These are phyloP conservation scores for Jaltomata sinuosa DNA, from an alignment of 257 asterid species.

Conservation along the genomic window DNA sequence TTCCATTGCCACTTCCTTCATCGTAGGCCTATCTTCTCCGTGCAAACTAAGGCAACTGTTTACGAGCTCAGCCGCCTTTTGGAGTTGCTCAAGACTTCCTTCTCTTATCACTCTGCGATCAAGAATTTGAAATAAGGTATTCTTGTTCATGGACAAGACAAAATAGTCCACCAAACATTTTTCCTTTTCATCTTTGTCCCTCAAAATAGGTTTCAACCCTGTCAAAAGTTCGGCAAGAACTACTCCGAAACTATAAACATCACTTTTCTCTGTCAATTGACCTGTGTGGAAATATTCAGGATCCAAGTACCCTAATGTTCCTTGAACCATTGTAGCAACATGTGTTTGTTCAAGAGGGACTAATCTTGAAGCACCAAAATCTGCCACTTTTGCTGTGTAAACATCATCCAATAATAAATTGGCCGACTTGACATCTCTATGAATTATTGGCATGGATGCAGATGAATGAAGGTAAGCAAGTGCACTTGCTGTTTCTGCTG, in stretches of 20 bases:
- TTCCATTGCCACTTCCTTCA: constrained; percentile 50
- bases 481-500: constrained; percentile 38
- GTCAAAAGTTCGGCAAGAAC: constrained; percentile 50
- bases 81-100: constrained; percentile 29
- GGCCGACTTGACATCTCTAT: constrained; percentile 54
- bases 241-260: constrained; percentile 50
- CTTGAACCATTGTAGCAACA: constrained; percentile 52
- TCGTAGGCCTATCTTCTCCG: constrained; percentile 36
- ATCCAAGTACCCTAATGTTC: constrained; percentile 52
- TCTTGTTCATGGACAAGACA: constrained; percentile 12
- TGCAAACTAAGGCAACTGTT: constrained; percentile 31
- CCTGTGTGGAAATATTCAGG: constrained; percentile 52
- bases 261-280: constrained; percentile 47
- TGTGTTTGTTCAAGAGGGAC: constrained; percentile 42
- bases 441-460: constrained; percentile 36
- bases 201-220: constrained; percentile 27
- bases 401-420: constrained; percentile 37
- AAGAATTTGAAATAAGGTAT: constrained; percentile 19
- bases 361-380: constrained; percentile 58
- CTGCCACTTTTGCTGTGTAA: constrained; percentile 41
- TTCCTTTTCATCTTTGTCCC: constrained; percentile 1
- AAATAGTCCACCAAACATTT: constrained; percentile 26
- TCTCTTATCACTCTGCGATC: constrained; percentile 30
- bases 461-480: constrained; percentile 58
- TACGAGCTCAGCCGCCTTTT: constrained; percentile 22